A percentile compares a stretch with the other conserved stretches of the same genome.
These are phyloP conservation scores for Pichia norvegensis DNA, from an alignment of 1,139 yeast genomes.

Conservation along the genomic window DNA sequence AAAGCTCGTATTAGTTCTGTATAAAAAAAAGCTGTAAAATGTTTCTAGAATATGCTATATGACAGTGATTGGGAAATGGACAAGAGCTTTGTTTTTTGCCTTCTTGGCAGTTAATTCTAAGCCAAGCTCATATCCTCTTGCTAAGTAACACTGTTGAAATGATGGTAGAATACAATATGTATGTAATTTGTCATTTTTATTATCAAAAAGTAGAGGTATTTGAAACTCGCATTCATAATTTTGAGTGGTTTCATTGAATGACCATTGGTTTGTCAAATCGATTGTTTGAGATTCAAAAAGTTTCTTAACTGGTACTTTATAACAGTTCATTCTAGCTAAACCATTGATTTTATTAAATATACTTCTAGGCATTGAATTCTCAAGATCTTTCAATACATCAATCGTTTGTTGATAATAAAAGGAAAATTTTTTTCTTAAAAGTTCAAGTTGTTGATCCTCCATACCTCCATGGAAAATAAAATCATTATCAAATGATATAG, in stretches of 20 bases:
- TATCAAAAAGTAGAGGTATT: slow-evolving; percentile 14
- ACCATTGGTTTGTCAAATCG: slow-evolving; percentile 12
- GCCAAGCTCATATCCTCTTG: slow-evolving; percentile 17
- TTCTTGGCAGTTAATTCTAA: slow-evolving; percentile 10
- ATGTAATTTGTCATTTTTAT: slow-evolving; percentile 7
- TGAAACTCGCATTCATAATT: slow-evolving; percentile 11
- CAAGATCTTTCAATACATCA: slow-evolving; percentile 6
- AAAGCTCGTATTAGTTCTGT: too few relatives aligned
- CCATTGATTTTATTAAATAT: slow-evolving; percentile 12
- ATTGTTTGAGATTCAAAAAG: slow-evolving; percentile 10
- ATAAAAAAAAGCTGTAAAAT: neutral
- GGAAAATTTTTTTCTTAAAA: slow-evolving; percentile 11
- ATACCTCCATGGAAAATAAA: slow-evolving; percentile 14
- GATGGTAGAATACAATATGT: slow-evolving; percentile 16
- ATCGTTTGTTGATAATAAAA: slow-evolving; percentile 10
- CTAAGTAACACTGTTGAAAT: slow-evolving; percentile 21
- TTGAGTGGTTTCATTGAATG: slow-evolving; percentile 3
- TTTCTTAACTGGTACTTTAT: slow-evolving; percentile 7
- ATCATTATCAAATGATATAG: slow-evolving; percentile 19
- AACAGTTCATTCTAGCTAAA: slow-evolving; percentile 3
- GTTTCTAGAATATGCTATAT: neutral
- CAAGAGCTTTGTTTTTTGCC: slow-evolving; percentile 4
- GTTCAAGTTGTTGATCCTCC: slow-evolving; percentile 2
- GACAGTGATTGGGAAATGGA: slow-evolving; percentile 8
- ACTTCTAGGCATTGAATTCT: slow-evolving; percentile 8